These are phyloP conservation scores for Mucuna pruriens DNA, from an alignment of 306 rosid genomes.

Conservation along the genomic window DNA sequence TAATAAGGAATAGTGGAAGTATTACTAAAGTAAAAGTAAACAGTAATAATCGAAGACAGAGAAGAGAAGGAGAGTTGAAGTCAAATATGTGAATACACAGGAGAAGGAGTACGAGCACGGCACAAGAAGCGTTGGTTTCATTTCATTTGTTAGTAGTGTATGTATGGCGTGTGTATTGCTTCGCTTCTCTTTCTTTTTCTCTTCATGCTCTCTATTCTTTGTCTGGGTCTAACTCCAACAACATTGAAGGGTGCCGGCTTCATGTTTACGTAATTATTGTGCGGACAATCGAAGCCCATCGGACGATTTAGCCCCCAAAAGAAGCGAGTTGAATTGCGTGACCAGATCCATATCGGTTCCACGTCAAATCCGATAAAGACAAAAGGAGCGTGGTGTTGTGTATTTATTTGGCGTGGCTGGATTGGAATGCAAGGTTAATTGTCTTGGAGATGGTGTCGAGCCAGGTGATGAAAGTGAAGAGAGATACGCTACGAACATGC, in stretches of 20 bases:
- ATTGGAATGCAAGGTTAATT: slow-evolving; percentile 22
- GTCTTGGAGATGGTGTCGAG: slow-evolving; percentile 31
- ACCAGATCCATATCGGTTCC: slow-evolving; percentile 59
- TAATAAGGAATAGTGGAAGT: not conserved
- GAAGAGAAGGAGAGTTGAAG: not conserved
- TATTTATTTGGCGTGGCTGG: not conserved
- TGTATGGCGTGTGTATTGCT: slow-evolving; percentile 18
- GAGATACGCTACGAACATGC: slow-evolving; percentile 74
- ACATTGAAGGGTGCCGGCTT: slow-evolving; percentile 19
- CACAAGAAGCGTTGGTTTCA: slow-evolving; percentile 8
- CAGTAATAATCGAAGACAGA: not conserved
- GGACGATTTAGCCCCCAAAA: slow-evolving; percentile 44
- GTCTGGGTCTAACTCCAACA: slow-evolving; percentile 14
- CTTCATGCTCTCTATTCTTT: slow-evolving; percentile 12
- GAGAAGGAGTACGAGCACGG: not conserved
- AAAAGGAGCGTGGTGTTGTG: not conserved
- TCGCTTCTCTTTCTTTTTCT: not conserved
- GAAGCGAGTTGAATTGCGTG: slow-evolving; percentile 18
- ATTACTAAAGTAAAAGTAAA: not conserved
- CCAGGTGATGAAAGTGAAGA: slow-evolving; percentile 70
- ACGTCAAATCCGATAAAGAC: slow-evolving; percentile 9
- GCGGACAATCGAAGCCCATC: slow-evolving; percentile 47
- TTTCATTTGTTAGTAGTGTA: not conserved
- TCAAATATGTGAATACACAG: not conserved
- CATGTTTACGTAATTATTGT: slow-evolving; percentile 54